Conservation (phyloP, 139 green algal species). For the Diplosphaera chodatii region DNA sequence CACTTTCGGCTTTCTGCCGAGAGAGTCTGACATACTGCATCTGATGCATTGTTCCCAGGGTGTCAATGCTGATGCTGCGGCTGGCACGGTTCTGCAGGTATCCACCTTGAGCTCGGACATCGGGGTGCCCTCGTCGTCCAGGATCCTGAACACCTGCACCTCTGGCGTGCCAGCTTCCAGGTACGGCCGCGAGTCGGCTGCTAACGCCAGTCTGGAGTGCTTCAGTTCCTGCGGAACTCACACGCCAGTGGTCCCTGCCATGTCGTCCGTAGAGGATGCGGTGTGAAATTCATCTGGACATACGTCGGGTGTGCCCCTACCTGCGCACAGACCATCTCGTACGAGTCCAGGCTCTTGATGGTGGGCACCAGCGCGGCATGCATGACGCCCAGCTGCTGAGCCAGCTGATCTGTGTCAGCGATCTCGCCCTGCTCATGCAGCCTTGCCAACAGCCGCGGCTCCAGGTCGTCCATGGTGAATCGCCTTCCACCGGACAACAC, state of each 20-base stretch:
- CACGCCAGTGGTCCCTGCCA: too few species aligned
- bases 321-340: conserved; percentile 73
- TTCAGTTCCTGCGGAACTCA: conserved; percentile 73
- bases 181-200: conserved; percentile 67
- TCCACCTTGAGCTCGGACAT: conserved; percentile 71
- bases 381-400: conserved; percentile 34
- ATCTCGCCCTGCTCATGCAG: conserved; percentile 45
- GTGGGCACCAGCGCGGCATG: conserved; percentile 72
- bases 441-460: conserved; percentile 44
- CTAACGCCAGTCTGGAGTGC: conserved; percentile 64
- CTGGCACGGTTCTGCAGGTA: too few species aligned
- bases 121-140: conserved; percentile 63
- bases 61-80: too few species aligned
- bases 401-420: conserved; percentile 67
- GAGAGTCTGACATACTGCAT: too few species aligned
- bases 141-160: conserved; percentile 69
- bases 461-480: conserved; percentile 28
- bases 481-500: too few species aligned
- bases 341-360: conserved; percentile 74
- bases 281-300: too few species aligned
- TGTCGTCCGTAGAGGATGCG: too few species aligned
- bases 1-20: too few species aligned
- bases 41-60: too few species aligned
- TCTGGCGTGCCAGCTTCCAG: conserved; percentile 71
- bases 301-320: too few species aligned